phyloP scores from a whole-genome alignment of 805 yeast species.

The Sungouiozyma ichnusensis region DNA sequence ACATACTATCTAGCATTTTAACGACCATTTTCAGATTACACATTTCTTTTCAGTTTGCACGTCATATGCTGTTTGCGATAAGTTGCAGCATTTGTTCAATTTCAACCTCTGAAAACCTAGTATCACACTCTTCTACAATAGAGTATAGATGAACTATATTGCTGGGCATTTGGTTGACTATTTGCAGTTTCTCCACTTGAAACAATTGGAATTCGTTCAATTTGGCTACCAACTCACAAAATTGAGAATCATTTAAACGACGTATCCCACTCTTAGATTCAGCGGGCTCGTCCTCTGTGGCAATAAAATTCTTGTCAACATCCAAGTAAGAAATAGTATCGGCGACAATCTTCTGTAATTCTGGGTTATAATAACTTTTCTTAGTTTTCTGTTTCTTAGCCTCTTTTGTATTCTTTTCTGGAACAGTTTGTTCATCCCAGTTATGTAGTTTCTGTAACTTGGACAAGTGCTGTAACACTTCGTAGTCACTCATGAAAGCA shows the following conservation, averaged over 20 bases:
- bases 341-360: constrained; percentile 28
- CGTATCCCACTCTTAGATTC: constrained; percentile 16
- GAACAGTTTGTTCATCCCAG: constrained; percentile 24
- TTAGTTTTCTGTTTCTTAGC: constrained; percentile 19
- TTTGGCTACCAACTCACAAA: constrained; percentile 21
- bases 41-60: too few relatives aligned
- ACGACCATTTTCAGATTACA: too few relatives aligned
- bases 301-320: constrained; percentile 13
- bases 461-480: constrained; percentile 40
- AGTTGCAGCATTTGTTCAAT: constrained; percentile 49
- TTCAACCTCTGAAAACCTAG: constrained; percentile 61
- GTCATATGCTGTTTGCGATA: constrained; percentile 32
- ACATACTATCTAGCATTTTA: background rate
- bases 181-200: constrained; percentile 76
- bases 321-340: constrained; percentile 25
- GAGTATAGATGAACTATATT: constrained; percentile 71
- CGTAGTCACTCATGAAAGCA: constrained; percentile 47
- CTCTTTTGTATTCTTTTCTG: constrained; percentile 9
- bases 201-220: constrained; percentile 43
- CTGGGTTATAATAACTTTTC: constrained; percentile 27
- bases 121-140: constrained; percentile 86
- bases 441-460: constrained; percentile 32
- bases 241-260: constrained; percentile 23
- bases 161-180: constrained; percentile 70
- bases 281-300: constrained; percentile 10